Evolutionary conservation across 1,284 basidiomycete genomes (phyloP).

Genomic region (Wolfiporia cocos): DNA sequence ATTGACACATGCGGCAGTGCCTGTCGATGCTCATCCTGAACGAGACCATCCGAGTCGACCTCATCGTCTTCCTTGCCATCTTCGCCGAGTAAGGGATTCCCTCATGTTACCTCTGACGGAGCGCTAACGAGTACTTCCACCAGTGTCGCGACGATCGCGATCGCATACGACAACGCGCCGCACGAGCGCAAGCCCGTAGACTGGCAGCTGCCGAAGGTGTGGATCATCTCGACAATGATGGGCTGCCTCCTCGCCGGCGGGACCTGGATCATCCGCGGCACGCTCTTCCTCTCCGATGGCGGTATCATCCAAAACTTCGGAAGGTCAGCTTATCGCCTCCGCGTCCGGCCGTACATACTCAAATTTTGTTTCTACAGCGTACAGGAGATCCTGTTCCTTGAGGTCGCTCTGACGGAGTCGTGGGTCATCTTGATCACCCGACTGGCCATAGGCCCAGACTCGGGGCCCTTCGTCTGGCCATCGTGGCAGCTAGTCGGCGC

Average conservation of each 20-base stretch:
- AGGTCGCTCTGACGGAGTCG: conserved; percentile 8
- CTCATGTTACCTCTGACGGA: no score
- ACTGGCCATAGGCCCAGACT: conserved; percentile 4
- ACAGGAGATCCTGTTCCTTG: conserved; percentile 9
- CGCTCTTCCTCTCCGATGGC: conserved; percentile 4
- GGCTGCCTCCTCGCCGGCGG: conserved; percentile 6
- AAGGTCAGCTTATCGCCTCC: background rate
- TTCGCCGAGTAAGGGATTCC: conserved; percentile 10
- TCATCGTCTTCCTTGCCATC: conserved; percentile 9
- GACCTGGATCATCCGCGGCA: conserved; percentile 11
- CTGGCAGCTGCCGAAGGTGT: conserved; percentile 9
- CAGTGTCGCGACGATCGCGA: conserved; percentile 9
- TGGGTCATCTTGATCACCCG: conserved; percentile 10
- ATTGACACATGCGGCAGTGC: background rate
- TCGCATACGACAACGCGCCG: conserved; percentile 9
- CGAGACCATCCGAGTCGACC: conserved; percentile 8
- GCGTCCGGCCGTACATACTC: background rate
- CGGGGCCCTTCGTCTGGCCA: conserved; percentile 7
- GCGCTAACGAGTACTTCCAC: no score
- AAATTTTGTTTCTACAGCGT: background rate
- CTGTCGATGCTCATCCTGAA: conserved; percentile 9
- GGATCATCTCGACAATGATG: conserved; percentile 9
- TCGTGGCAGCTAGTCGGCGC: conserved; percentile 9
- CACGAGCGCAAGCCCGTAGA: conserved; percentile 8
- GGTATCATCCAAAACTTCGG: conserved; percentile 10